Base-by-base conservation (phyloP, 768 basidiomycete genomes). In the Trametes elegans region DNA sequence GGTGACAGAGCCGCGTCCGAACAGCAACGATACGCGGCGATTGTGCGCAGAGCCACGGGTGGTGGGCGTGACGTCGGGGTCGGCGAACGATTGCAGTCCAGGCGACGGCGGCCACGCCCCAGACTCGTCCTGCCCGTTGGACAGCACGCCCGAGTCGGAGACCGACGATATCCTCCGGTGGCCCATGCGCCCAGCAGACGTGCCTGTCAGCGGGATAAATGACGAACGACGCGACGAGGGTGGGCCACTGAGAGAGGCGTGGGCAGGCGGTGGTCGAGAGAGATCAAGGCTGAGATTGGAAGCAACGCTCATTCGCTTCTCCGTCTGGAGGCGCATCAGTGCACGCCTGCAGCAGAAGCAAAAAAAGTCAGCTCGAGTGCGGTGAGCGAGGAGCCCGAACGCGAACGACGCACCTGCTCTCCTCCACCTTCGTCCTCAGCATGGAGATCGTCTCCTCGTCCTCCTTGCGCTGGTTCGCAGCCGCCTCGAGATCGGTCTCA, bases 251-350 rank as follows among this genome's bases (percentile, higher is more conserved):
- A 68, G 66, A 5, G 71, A 65, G 14, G 65, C 70, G 19, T 67
- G 68, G 51, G 73, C 69, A 9, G 52, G 41, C 1, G 57, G 51
- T 14, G 83, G 78, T 6, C 84, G 76, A 19, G 79, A 76, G 26
- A 85, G 57, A 63, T 90, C 88, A 31, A 84, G 68, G 13, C 80
- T 72, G 59, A 71, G 13, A 72, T 73, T 55, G 68, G 75, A 58
- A 48, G 76, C 73, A 24, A 74, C 72, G 66, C 84, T 86, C 59
- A 81, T 78, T 26, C 88, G 77, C 50, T 85, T 87, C 68, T 93
- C 90, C 8, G 84, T 82, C 66, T 93, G 91, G 8, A 93, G 76
- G 16, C 88, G 81, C 91, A 93, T 93, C 47, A 93, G 76, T 23
- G 89, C 91, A 40, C 90, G 87, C 62, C 90, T 90, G 65, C 24